Evolutionary conservation across 2,329 filamentous ascomycete genomes (phyloP).

Genomic region (Bipolaris zeicola): DNA sequence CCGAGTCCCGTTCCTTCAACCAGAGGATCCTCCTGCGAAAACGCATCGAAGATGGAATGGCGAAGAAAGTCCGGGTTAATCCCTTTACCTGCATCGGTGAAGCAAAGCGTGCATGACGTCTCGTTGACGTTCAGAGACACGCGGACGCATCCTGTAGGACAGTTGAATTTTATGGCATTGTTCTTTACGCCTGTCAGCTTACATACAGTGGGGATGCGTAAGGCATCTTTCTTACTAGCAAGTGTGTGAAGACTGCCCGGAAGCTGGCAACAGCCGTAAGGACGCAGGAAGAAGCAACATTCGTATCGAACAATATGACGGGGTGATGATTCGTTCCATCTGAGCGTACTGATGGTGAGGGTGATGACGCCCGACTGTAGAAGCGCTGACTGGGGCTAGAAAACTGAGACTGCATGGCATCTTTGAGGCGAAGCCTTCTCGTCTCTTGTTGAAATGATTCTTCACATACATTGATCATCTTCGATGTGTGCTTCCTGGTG

Average conservation of each 20-base stretch:
- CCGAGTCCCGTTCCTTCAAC: slow-evolving; percentile 11
- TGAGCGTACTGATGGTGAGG: background rate
- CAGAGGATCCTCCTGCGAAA: slow-evolving; percentile 10
- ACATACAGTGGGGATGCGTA: no score
- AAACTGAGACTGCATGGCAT: slow-evolving; percentile 4
- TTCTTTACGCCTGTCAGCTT: background rate
- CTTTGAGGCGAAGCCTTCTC: slow-evolving; percentile 4
- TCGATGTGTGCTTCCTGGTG: background rate
- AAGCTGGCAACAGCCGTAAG: slow-evolving; percentile 10
- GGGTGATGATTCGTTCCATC: background rate
- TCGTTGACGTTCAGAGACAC: slow-evolving; percentile 3
- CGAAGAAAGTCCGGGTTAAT: slow-evolving; percentile 7
- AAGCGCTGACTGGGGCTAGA: background rate
- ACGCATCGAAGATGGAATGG: slow-evolving; percentile 10
- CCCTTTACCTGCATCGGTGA: slow-evolving; percentile 7
- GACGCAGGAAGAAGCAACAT: slow-evolving; percentile 1
- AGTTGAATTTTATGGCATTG: slow-evolving; percentile 11
- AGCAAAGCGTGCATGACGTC: background rate
- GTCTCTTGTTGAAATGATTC: slow-evolving; percentile 7
- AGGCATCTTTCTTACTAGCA: slow-evolving; percentile 1
- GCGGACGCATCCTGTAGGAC: slow-evolving; percentile 4
- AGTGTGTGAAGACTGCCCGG: slow-evolving; percentile 7
- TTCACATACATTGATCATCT: slow-evolving; percentile 1
- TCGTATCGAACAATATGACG: slow-evolving; percentile 8
- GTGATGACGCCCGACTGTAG: background rate